Evolutionary conservation across 495 filamentous ascomycete genomes (phyloP), one percentile per base, ranked within the genome.

Genomic region (Penicillium silybi): DNA sequence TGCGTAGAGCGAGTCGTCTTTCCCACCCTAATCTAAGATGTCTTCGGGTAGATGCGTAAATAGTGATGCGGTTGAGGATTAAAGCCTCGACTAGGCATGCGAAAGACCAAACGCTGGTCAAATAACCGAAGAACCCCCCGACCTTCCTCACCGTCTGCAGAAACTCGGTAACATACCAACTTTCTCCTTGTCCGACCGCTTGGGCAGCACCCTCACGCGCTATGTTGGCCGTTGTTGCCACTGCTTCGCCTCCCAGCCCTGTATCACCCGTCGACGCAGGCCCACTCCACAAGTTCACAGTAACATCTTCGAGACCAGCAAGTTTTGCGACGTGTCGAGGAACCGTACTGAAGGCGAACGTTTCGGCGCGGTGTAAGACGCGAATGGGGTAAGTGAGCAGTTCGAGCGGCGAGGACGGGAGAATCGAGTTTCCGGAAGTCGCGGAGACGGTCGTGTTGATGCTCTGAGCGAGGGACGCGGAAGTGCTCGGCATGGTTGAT

Each of bases 31-130:
- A 73, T 6, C 74, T 77, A 5, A 96, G 74, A 25, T 86, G 85
- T 32, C 90, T 79, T 37, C 93, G 78, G 6, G 89, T 88, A 0
- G 92, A 92, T 32, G 92, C 92, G 67, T 95, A 98, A 46, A 97
- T 89, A 35, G 90, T 85, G 11, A 93, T 92, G 38, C 93, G 84
- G 71, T 98, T 97, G 26, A 97, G 75, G 54, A 98, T 68, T 50
- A 98, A 79, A 44, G 90, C 89, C 68, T 90, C 86, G 37, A 85
- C 78, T 48, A 98, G 81, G 64, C 90, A 96, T 44, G 81, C 80
- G 44, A 98, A 70, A 4, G 93, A 92, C 95, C 95, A 98, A 54
- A 88, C 89, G 66, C 91, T 95, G 0, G 91, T 96, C 37, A 92
- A 73, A 65, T 97, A 98, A 40, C 84, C 85, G 64, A 97, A 95